Evolutionary conservation across 495 filamentous ascomycete genomes (phyloP), one percentile per base, ranked within the genome.

Genomic region (Apiosordaria backusii): DNA sequence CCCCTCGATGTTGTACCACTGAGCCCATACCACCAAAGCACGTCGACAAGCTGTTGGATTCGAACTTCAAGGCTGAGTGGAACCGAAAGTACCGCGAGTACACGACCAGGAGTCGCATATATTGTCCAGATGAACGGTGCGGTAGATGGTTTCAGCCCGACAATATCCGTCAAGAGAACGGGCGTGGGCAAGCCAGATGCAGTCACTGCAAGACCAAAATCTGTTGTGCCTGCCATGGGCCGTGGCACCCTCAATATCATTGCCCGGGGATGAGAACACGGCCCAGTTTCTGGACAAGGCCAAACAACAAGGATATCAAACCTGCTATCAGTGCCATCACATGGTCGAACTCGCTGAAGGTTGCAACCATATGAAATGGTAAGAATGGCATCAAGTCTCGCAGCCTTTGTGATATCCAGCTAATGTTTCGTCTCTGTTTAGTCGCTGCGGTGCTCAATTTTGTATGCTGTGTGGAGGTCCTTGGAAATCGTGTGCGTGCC

Each of bases 331-430:
- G 67, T 95, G 92, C 78, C 86, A 82, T 63, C 82, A 86, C 19
- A 85, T 89, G 76, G 89, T 93, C n/a, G 90, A 95, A 74, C 77
- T 92, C 59, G 88, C 89, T 70, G 87, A 91, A 71, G 91, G 91
- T 59, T 92, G 90, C 74, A 92, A 92, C 76, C 92, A 93, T 71
- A 93, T 93, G 87, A 92, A 87, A 57, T 95, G 88, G 87, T 88
- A 81, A 74, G 87, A 45, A n/a, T 25, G 16, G 3, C 76, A 27
- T 23, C n/a, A 16, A 18, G 63, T 53, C 67, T 52, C n/a, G 16
- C 26, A 50, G 40, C 27, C 16, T 22, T 18, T 50, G 21, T 58
- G 50, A 40, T 18, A 29, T 15, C 67, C 74, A 45, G 75, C 71
- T 25, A 61, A 57, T 55, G 26, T 0, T 63, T 57, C 23, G 65